Base-by-base conservation (phyloP, 768 basidiomycete genomes). In the Boletus tomentosulus region DNA sequence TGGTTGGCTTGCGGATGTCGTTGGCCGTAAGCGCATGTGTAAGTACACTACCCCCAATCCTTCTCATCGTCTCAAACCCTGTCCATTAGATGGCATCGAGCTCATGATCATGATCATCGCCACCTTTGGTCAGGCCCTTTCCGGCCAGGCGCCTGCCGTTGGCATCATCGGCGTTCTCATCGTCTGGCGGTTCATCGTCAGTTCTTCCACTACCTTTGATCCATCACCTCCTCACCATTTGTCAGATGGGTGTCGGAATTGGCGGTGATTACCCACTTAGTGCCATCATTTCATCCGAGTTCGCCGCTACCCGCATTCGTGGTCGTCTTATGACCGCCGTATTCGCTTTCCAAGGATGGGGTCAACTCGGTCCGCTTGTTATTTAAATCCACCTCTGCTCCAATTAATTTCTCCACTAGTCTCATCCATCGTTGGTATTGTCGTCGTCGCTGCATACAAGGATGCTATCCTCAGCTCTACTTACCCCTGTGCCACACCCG, bases 321-420 rank as follows among this genome's bases (percentile, higher is more conserved):
- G 92, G 92, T 44, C 78, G 92, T 24, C 83, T 96, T 70, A 93
- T 96, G 90, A 86, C 87, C 1, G 89, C 87, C 7, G 90, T 93
- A 0, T 95, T 94, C 58, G 85, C 92, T 0, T 72, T 78, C 47
- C 92, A 95, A 59, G 92, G 92, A 24, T 95, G 88, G 86, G 92
- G 92, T 46, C 85, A 92, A 70, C 81, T 92, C 59, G 60, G 87
- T 86, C 56, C 58, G 79, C 74, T 37, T 35, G 3, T 31, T 15
- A 10, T 25, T 27, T 25, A 12, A 33, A n/a, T 10, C 9, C 1
- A 31, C 12, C 1, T 34, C 39, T 24, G 3, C 41, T 19, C 34
- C 31, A 3, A 33, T 27, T 11, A 16, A n/a, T 28, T 15, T 8
- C 10, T 46, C 30, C 42, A 19, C 28, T 52, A 85, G 84, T 77